Evolutionary conservation across 805 yeast genomes (phyloP).

Genomic region (Cyberlindnera sargentensis): DNA sequence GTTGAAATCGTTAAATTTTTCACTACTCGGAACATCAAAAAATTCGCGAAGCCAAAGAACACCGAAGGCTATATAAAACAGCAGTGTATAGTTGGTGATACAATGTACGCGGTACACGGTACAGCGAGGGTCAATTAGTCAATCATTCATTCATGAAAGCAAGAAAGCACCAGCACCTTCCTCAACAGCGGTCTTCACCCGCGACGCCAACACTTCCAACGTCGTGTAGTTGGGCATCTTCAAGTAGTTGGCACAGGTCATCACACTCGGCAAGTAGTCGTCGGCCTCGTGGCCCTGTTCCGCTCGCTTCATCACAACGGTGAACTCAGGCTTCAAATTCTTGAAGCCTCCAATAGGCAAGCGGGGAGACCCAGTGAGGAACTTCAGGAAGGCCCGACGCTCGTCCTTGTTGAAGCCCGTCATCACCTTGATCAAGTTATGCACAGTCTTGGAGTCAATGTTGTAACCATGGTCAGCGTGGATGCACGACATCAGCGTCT

Average conservation of each 20-base stretch:
- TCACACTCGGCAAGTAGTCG: slow-evolving; percentile 88
- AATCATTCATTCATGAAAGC: slow-evolving; percentile 38
- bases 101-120: too few species aligned
- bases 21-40: background rate
- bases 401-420: slow-evolving; percentile 44
- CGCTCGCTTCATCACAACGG: slow-evolving; percentile 79
- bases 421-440: slow-evolving; percentile 56
- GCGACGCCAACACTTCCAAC: slow-evolving; percentile 47
- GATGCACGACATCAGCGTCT: slow-evolving; percentile 51
- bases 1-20: background rate
- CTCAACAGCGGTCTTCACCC: slow-evolving; percentile 61
- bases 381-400: slow-evolving; percentile 71
- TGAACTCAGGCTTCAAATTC: slow-evolving; percentile 70
- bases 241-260: slow-evolving; percentile 96
- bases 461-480: slow-evolving; percentile 89
- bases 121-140: too few species aligned
- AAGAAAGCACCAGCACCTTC: slow-evolving; percentile 90
- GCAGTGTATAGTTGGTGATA: background rate
- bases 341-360: slow-evolving; percentile 93
- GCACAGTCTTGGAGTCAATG: slow-evolving; percentile 58
- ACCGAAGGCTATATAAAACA: background rate
- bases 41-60: background rate
- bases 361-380: slow-evolving; percentile 88
- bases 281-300: slow-evolving; percentile 66
- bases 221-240: slow-evolving; percentile 80